A percentile compares a stretch with the other conserved stretches of the same genome.
Conservation (phyloP, 257 asterid species). For the Mentha longifolia region DNA sequence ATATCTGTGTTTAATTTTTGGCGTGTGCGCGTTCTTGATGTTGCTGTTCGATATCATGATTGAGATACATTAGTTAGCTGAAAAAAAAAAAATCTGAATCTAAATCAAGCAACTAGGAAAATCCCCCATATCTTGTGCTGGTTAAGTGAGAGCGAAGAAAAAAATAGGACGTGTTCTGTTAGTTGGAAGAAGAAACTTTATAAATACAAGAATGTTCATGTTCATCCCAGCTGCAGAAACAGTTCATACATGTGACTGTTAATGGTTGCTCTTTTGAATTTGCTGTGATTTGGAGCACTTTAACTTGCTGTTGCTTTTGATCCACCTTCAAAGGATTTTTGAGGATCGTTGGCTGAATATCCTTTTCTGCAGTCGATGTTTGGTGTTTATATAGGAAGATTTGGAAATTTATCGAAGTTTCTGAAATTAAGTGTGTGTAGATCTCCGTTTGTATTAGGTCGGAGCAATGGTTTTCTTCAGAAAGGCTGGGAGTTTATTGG, state of each 20-base stretch:
- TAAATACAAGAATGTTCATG: not conserved
- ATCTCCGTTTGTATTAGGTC: conserved; percentile 19
- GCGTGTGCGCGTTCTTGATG: too few relatives aligned
- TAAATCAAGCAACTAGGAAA: not conserved
- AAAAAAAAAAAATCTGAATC: not conserved
- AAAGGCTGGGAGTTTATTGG: conserved; percentile 56
- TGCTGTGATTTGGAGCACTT: too few relatives aligned
- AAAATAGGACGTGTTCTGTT: too few relatives aligned
- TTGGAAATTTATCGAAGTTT: not conserved
- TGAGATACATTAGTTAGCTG: not conserved
- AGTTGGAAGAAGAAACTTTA: not conserved
- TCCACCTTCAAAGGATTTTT: not conserved
- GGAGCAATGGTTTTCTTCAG: conserved; percentile 69
- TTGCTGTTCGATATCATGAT: not conserved
- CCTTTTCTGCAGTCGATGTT: not conserved
- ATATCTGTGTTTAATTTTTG: too few relatives aligned
- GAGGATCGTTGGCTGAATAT: not conserved
- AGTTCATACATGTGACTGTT: not conserved
- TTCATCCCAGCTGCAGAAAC: not conserved
- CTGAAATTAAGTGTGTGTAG: not conserved
- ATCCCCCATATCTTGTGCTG: too few relatives aligned
- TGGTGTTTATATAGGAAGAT: not conserved
- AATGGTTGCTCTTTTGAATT: not conserved
- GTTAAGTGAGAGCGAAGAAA: too few relatives aligned
- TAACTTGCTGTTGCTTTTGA: not conserved